These are phyloP conservation scores for Gymnopus androsaceus DNA, from an alignment of 1,284 basidiomycete species.

Conservation along the genomic window DNA sequence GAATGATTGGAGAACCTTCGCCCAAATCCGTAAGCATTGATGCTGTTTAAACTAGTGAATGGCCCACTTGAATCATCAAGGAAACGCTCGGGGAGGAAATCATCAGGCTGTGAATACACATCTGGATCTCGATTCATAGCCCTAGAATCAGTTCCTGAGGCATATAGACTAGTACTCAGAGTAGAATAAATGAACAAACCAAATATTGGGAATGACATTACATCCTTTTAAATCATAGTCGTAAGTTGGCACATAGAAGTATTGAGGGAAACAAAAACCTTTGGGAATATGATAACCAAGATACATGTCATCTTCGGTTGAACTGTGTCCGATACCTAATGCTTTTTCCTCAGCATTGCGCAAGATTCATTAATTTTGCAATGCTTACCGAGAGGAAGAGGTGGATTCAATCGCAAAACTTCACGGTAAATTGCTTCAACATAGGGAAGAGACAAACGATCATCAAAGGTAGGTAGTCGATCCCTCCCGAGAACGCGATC, in stretches of 20 bases:
- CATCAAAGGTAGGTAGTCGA: slow-evolving; percentile 32
- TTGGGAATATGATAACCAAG: slow-evolving; percentile 10
- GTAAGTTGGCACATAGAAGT: not conserved
- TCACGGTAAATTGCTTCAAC: slow-evolving; percentile 33
- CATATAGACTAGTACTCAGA: not conserved
- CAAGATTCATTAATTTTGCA: not conserved
- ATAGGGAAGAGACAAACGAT: slow-evolving; percentile 29
- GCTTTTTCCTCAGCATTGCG: not conserved
- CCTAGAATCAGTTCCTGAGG: not conserved
- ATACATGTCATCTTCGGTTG: slow-evolving; percentile 8
- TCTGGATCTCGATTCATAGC: slow-evolving; percentile 4
- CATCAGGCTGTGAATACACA: slow-evolving; percentile 1
- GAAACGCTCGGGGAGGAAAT: slow-evolving; percentile 8
- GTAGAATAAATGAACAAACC: not conserved
- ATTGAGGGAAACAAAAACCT: not conserved
- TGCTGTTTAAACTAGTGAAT: not conserved
- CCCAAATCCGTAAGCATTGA: slow-evolving; percentile 9
- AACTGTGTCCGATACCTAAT: slow-evolving; percentile 1
- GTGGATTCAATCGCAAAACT: slow-evolving; percentile 28
- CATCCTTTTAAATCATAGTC: not conserved
- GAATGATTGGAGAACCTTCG: slow-evolving; percentile 3
- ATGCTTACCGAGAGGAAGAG: slow-evolving; percentile 10
- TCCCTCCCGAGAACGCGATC: slow-evolving; percentile 29
- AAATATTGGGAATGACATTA: slow-evolving; percentile 8
- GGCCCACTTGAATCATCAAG: not conserved